Conservation (phyloP, 768 basidiomycete genomes). For the Lyophyllum semitale region DNA sequence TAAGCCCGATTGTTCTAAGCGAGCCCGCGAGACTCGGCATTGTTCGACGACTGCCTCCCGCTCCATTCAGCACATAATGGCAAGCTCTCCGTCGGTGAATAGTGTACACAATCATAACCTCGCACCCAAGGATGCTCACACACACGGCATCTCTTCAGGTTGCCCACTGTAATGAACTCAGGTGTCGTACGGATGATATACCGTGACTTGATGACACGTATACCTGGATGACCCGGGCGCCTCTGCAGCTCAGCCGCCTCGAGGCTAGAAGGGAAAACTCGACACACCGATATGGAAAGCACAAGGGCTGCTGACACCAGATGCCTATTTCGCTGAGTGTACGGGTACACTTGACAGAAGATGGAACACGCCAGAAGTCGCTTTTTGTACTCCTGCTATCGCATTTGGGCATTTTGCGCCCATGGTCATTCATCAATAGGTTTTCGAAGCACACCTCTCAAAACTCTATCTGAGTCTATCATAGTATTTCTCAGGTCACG, state of each 20-base stretch:
- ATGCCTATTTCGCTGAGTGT: not conserved
- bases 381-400: not conserved
- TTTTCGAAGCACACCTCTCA: not conserved
- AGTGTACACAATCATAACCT: too few species aligned
- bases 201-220: slow-evolving; percentile 13
- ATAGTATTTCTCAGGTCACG: not conserved
- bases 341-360: not conserved
- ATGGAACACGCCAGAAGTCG: slow-evolving; percentile 2
- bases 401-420: slow-evolving; percentile 8
- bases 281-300: slow-evolving; percentile 15
- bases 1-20: slow-evolving; percentile 23
- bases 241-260: slow-evolving; percentile 5
- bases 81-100: not conserved
- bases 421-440: too few species aligned
- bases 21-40: slow-evolving; percentile 13
- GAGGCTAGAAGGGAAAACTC: slow-evolving; percentile 10
- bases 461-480: slow-evolving; percentile 5
- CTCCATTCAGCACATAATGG: slow-evolving; percentile 1
- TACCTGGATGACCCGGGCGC: too few species aligned
- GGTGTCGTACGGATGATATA: not conserved
- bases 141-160: not conserved
- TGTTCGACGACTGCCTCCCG: slow-evolving; percentile 1
- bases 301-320: slow-evolving; percentile 10
- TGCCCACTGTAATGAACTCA: not conserved
- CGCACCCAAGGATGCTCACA: too few species aligned